phyloP scores from a whole-genome alignment of 1,139 yeast genomes.

The Kodamaea plutei region DNA sequence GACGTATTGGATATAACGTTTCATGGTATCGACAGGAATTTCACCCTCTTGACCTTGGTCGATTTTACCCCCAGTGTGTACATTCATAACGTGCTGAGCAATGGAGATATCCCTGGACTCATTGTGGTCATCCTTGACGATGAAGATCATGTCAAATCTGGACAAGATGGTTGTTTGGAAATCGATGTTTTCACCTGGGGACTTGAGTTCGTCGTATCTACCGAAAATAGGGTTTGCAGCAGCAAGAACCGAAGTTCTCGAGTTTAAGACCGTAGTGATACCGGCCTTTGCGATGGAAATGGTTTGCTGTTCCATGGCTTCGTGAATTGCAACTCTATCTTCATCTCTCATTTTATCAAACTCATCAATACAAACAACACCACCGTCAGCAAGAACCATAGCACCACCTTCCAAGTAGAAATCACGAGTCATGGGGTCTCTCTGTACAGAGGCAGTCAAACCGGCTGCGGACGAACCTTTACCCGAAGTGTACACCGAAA shows the following conservation, averaged over 20 bases:
- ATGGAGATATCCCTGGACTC: conserved; percentile 81
- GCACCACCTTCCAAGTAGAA: conserved; percentile 99
- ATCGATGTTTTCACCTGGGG: conserved; percentile 97
- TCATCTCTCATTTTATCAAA: conserved; percentile 99
- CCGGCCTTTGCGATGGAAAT: conserved; percentile 99
- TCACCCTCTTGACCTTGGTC: conserved; percentile 69
- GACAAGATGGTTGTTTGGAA: conserved; percentile 96
- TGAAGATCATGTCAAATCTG: conserved; percentile 97
- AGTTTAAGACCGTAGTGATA: conserved; percentile 90
- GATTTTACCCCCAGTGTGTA: conserved; percentile 76
- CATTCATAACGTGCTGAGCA: conserved; percentile 92
- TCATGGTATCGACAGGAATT: conserved; percentile 86
- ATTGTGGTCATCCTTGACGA: conserved; percentile 93
- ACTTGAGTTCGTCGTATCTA: conserved; percentile 89
- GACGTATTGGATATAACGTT: conserved; percentile 87
- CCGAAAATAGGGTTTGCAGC: conserved; percentile 99
- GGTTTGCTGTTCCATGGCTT: conserved; percentile 99
- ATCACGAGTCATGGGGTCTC: conserved; percentile 84
- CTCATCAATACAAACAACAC: conserved; percentile 98
- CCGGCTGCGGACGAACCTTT: conserved; percentile 99
- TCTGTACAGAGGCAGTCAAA: conserved; percentile 94
- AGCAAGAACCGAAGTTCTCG: conserved; percentile 93
- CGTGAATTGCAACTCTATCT: conserved; percentile 98
- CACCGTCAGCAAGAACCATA: conserved; percentile 98
- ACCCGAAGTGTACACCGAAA: conserved; percentile 95